Base-by-base conservation (phyloP, 176 grass and related monocot genomes). In the Musa troglodytarum region DNA sequence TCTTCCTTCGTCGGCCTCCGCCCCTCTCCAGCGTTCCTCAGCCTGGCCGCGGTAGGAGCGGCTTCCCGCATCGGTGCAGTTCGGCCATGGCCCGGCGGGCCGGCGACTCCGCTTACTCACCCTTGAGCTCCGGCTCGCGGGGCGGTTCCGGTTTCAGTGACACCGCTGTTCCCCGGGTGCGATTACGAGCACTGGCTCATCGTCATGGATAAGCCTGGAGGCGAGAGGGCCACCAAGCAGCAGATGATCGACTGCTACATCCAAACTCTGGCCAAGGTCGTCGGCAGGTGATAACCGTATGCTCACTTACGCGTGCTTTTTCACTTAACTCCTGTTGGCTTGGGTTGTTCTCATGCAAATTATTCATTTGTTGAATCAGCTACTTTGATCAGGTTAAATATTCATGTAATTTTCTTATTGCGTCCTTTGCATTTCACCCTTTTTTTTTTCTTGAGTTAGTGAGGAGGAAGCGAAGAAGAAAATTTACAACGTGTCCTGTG, bases 131-230 rank as follows among this genome's bases (percentile, higher is more conserved):
- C 28, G 28, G 28, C 13, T 80, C 78, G 3, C 66, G 22, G 2
- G 76, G 76, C 2, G 68, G 68, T 54, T 56, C 71, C 9, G 71
- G 71, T 29, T 80, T 80, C 81, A 98, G 80, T 9, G 86, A 94
- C 63, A 50, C 95, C 95, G 0, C 88, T 99, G 1, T 99, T 99
- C 73, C 90, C 95, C 0, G 90, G 95, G 0, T 99, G 95, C 79
- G 95, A 99, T 78, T 99, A 99, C 81, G 90, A 99, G 84, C 95
- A 94, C 88, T 99, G 88, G 95, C 85, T 99, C 69, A 94, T 99
- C 71, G 95, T 99, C 65, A 94, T 94, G 95, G 95, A 99, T 71
- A 99, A 89, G 82, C 95, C 95, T 13, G 95, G 88, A 13, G 88
- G 90, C 23, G 88, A 94, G 76, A 80, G 84, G 15, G 90, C 95